Percentiles rank a stretch among this genome's conserved stretches.
phyloP scores from a whole-genome alignment of 208 protist species.

The Leishmania guyanensis region DNA sequence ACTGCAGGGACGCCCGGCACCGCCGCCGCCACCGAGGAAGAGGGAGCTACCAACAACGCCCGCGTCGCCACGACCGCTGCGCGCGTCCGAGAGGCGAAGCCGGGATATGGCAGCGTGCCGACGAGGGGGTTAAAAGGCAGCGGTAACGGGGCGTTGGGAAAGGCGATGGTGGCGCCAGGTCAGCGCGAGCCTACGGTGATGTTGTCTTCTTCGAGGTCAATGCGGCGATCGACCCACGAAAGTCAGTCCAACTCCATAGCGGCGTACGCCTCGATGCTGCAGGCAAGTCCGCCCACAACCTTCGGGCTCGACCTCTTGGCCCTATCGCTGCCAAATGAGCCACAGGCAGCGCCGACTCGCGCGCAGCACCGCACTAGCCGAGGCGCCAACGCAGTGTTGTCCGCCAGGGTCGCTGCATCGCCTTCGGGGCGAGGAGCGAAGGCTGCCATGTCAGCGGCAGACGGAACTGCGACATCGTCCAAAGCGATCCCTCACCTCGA shows the following conservation, averaged over 20 bases:
- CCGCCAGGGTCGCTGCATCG: neutral
- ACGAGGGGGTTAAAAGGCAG: neutral
- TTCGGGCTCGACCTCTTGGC: slow-evolving; percentile 25
- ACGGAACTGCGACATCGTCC: slow-evolving; percentile 15
- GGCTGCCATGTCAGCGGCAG: neutral
- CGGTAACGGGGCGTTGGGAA: neutral
- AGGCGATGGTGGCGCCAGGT: neutral
- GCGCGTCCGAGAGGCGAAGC: neutral
- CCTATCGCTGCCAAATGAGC: slow-evolving; percentile 22
- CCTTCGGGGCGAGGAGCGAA: neutral
- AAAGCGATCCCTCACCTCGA: neutral
- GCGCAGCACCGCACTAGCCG: neutral
- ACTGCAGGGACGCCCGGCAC: neutral
- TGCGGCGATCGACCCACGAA: neutral
- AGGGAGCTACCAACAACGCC: neutral
- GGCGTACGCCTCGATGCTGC: slow-evolving; percentile 16
- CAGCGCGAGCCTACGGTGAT: neutral
- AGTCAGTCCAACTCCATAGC: slow-evolving; percentile 6
- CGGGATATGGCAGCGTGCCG: neutral
- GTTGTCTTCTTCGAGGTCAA: neutral
- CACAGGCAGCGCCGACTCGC: slow-evolving; percentile 7
- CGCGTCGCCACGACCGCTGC: neutral
- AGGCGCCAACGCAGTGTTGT: neutral
- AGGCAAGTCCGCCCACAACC: slow-evolving; percentile 5
- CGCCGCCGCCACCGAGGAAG: neutral